Evolutionary conservation across 2,329 filamentous ascomycete genomes (phyloP).

Genomic region (Cyclaneusma minus): DNA sequence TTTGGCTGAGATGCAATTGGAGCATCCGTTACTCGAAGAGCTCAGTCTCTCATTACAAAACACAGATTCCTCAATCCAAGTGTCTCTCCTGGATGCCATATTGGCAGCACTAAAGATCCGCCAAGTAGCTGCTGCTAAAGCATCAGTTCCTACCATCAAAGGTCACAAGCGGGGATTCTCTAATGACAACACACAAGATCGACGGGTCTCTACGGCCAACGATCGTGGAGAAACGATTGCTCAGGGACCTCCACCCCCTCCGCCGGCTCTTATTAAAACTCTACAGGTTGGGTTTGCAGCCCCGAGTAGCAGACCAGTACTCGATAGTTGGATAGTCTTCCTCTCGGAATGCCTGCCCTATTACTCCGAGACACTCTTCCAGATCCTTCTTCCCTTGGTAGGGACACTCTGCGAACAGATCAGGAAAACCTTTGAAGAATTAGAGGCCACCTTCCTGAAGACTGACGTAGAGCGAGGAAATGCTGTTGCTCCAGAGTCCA

Average conservation of each 20-base stretch:
- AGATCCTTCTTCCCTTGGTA: constrained; percentile 78
- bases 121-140: constrained; percentile 24
- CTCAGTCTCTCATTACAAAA: constrained; percentile 44
- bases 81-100: constrained; percentile 64
- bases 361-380: constrained; percentile 73
- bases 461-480: constrained; percentile 13
- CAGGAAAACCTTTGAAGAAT: constrained; percentile 50
- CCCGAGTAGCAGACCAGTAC: constrained; percentile 52
- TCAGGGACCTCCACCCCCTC: constrained; percentile 36
- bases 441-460: constrained; percentile 48
- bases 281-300: constrained; percentile 71
- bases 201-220: constrained; percentile 25
- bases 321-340: constrained; percentile 88
- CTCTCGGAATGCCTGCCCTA: constrained; percentile 70
- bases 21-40: constrained; percentile 53
- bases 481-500: constrained; percentile 46
- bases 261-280: constrained; percentile 63
- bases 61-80: constrained; percentile 57
- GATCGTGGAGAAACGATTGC: constrained; percentile 25
- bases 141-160: constrained; percentile 18
- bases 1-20: constrained; percentile 49
- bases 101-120: constrained; percentile 57
- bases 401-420: constrained; percentile 79
- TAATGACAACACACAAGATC: constrained; percentile 19
- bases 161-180: constrained; percentile 13